Evolutionary conservation across 345 rosid genomes (phyloP), one percentile per base, ranked within the genome.

Genomic region (Citrus hindsii): DNA sequence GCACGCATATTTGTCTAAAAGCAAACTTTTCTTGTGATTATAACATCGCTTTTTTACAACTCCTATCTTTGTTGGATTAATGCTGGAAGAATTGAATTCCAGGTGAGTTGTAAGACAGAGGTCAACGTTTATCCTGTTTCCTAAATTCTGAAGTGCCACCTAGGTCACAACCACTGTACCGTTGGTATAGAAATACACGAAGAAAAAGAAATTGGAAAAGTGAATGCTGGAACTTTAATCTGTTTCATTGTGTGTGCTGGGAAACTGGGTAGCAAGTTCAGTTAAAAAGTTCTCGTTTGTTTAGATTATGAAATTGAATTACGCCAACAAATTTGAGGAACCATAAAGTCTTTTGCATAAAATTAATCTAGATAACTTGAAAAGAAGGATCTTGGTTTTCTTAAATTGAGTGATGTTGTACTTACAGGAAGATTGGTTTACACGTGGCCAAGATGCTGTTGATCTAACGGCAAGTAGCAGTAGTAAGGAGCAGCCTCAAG

Each of bases 401-500:
- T 63, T 9, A 46, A 7, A 32, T 32, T 21, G 66, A 48, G 2
- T 75, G 22, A 71, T 53, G 58, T 32, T 46, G 8, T 27, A 32
- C 60, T 33, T 64, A 22, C 71, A 75, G 78, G 71, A 75, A 25
- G 7, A 61, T 48, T 62, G 51, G 70, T 48, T 63, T 32, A 55
- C 46, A 24, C 10, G 25, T 25, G 37, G 79, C 64, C 69, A 79
- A 37, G 75, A 60, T 32, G 68, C 48, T 42, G 56, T 71, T 25
- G 78, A 70, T 69, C 65, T 58, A 67, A 62, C 75, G 0, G 79
- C 78, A 2, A 35, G 73, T 46, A 71, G 86, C 71, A 53, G 82
- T 25, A 68, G 74, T 67, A 82, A 81, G 79, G 75, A 75, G 19
- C 74, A 46, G 21, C 69, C 37, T 30, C 35, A 32, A 1, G 82